Base-by-base conservation (phyloP, 208 protist species). In the Lotmaria passim region DNA sequence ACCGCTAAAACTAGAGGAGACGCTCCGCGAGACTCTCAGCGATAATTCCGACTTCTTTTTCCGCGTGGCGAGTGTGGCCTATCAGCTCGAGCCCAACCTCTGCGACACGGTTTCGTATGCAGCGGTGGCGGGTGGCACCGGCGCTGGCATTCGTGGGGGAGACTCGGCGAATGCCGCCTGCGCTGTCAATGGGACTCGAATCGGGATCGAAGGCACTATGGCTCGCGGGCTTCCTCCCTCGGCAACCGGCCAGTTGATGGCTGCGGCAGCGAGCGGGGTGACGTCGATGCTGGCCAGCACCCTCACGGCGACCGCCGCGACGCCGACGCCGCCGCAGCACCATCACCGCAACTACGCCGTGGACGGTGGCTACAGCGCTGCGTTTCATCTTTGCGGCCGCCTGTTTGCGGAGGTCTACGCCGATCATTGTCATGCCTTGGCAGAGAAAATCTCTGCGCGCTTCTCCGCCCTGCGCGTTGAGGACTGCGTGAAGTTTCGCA, bases 1-100 rank as follows among this genome's bases (percentile, higher is more conserved):
- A 28, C 52, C 61, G 24, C n/a, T 48, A 36, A 33, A 53, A 21
- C 44, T 76, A 2, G 64, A 71, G 30, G 59, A 75, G 23, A 56
- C 71, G 21, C 55, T 77, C 8, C 71, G 62, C 0, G 38, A 55
- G 26, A 77, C 67, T 14, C 46, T 76, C n/a, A 38, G 26, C 28
- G 69, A 76, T 19, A 71, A 68, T 59, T 81, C 75, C 7, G 63
- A 69, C 33, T 72, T 82, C 41, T 82, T 82, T 41, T 82, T 82
- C 21, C 69, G 69, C 23, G 56, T 82, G 28, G 71, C 76, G n/a
- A 76, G 65, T 33, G 76, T 77, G 28, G 55, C 69, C 11, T 78
- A 82, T 55, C 62, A 82, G 57, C 47, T 82, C 17, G 71, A 71
- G 7, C 71, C 71, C 2, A 36, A 34, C 36, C 19, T n/a, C 21